Evolutionary conservation across 2,329 filamentous ascomycete species (phyloP).

Genomic region (Cladophialophora immunda): DNA sequence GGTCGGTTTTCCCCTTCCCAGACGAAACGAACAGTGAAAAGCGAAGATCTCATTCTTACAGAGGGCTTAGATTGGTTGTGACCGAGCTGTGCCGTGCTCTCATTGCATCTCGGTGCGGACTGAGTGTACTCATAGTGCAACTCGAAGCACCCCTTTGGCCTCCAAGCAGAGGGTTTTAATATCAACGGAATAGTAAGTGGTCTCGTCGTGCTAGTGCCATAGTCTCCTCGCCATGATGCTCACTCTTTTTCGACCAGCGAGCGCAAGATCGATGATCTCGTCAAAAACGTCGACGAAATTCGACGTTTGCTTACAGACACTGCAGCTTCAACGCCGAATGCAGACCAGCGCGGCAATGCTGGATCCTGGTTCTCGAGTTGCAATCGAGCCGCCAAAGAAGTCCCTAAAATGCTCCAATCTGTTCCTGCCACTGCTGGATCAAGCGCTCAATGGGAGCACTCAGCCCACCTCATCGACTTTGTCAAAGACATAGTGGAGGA

Average conservation of each 20-base stretch:
- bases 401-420: too few species aligned
- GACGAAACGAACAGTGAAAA: neutral
- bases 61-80: conserved; percentile 43
- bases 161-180: conserved; percentile 49
- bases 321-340: neutral
- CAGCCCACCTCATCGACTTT: conserved; percentile 47
- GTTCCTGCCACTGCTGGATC: too few species aligned
- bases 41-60: neutral
- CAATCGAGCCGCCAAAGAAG: conserved; percentile 11
- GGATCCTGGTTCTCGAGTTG: neutral
- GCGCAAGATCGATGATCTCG: conserved; percentile 38
- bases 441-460: conserved; percentile 46
- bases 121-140: conserved; percentile 46
- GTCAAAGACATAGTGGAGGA: conserved; percentile 42
- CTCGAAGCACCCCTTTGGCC: conserved; percentile 35
- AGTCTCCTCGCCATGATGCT: neutral
- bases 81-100: conserved; percentile 46
- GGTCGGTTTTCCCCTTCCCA: conserved; percentile 32
- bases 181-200: conserved; percentile 49
- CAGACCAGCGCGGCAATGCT: conserved; percentile 23
- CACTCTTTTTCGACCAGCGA: conserved; percentile 45
- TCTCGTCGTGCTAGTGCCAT: too few species aligned
- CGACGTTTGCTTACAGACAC: conserved; percentile 40
- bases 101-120: conserved; percentile 48
- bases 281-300: conserved; percentile 28